Evolutionary conservation across 1,284 basidiomycete genomes (phyloP), one percentile per base, ranked within the genome.

Genomic region (Trametes versicolor): DNA sequence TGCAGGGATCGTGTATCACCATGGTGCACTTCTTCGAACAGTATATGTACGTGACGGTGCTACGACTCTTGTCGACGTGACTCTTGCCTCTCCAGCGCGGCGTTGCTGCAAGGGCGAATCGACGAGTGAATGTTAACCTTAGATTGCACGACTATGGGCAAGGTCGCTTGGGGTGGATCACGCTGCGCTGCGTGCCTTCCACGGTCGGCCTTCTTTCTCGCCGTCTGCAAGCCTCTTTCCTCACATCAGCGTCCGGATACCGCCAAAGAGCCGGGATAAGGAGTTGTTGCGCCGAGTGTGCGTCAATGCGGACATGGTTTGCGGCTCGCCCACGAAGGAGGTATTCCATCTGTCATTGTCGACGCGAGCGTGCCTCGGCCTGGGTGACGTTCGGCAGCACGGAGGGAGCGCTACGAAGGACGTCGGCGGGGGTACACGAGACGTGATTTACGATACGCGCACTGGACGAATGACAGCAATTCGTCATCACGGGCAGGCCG

Each of bases 371-470:
- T 55, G 60, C 45, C 60, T 61, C 60, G 52, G 43, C 13, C 43
- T 36, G 17, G 9, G 34, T 55, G 60, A 55, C 52, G 60, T 45
- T 41, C 19, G 60, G 19, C 21, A 50, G 54, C 25, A 25, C 39
- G 50, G 36, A 36, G 50, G 45, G 29, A 50, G 60, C 59, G 64
- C 60, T 53, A 53, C 43, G 56, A 48, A 41, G 60, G 51, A n/a
- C 37, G 25, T 29, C 48, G 48, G 36, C 34, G 53, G 47, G 41
- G 10, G 47, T 37, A 60, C 39, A 56, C 48, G 63, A 36, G 63
- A 57, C 47, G 58, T 57, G 63, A 60, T 64, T 60, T 64, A 64
- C 62, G 62, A 60, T 57, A 64, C 13, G 41, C 48, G 53, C 58
- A 43, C 17, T 23, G 29, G 29, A 48, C 34, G 41, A 36, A 45